These are phyloP conservation scores for Nadsonia starkeyi-henricii DNA, from an alignment of 1,139 yeast species.

Conservation along the genomic window DNA sequence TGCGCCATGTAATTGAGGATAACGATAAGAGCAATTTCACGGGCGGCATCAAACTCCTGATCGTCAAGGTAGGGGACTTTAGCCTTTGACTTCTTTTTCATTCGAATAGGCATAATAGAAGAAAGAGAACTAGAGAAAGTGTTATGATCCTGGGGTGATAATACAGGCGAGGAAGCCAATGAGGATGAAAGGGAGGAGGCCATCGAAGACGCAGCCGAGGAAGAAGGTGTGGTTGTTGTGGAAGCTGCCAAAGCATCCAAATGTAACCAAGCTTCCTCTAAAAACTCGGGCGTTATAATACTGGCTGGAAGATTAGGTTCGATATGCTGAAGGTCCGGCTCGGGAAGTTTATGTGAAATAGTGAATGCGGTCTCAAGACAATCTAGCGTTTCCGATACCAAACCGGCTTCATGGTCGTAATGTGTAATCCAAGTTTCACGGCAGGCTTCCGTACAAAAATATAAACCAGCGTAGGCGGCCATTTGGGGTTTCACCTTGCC, in stretches of 20 bases:
- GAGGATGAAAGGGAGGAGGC: too few relatives aligned
- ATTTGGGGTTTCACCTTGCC: constrained; percentile 2
- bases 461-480: constrained; percentile 31
- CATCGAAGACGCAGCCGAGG: too few relatives aligned
- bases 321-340: too few relatives aligned
- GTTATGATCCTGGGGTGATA: not conserved
- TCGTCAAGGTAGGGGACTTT: constrained; percentile 23
- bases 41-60: constrained; percentile 28
- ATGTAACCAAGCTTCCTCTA: not conserved
- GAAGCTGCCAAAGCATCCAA: not conserved
- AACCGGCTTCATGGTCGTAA: constrained; percentile 19
- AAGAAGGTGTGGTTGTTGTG: not conserved
- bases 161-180: too few relatives aligned
- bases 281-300: not conserved
- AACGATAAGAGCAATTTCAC: constrained; percentile 23
- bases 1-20: constrained; percentile 11
- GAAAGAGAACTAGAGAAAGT: too few relatives aligned
- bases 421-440: constrained; percentile 22
- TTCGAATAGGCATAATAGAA: not conserved
- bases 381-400: constrained; percentile 21
- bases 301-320: not conserved
- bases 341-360: not conserved
- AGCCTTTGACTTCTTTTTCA: not conserved
- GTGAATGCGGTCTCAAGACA: constrained; percentile 15
- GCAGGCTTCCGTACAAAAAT: constrained; percentile 44